Evolutionary conservation across 768 basidiomycete species (phyloP), one percentile per base, ranked within the genome.

Genomic region (Phanerochaete sordida): DNA sequence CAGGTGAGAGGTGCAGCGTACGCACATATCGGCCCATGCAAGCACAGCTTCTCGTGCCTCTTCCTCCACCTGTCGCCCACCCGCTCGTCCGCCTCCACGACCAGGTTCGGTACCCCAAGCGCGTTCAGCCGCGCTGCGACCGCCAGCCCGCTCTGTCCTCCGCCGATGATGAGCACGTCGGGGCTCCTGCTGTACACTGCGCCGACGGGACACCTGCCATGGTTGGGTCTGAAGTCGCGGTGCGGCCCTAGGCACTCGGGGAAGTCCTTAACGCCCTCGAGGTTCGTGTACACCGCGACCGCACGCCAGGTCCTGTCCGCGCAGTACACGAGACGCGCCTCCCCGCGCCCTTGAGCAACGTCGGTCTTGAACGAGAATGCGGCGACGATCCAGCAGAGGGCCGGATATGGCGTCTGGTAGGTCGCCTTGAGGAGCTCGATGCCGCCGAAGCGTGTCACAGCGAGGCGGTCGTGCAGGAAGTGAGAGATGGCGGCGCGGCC

Each of bases 11-110:
- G 16, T 33, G 19, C 3, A 31, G 3, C 19, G 9, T 15, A 78
- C 85, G 75, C 66, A 85, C 86, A 87, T 57, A 87, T 83, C 21
- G 84, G 81, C 68, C 86, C 84, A 65, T 90, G 87, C 27, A 90
- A 71, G 50, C 84, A 86, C 39, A 89, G 71, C 8, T 84, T 79
- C 58, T 87, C 81, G 67, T 91, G 90, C 33, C 90, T 76, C 39
- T 79, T 75, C 60, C 87, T 75, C 88, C 87, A 89, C 53, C 80
- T 82, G 66, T 88, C 81, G 0, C 88, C 87, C 26, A 89, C 78
- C 21, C 81, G 73, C 8, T 67, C 60, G 52, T 85, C 79, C 70
- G 79, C 84, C 68, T 93, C 91, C 49, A 92, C 75, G 15, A 91
- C 72, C 4, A 89, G 73, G 11, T 76, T 72, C 15, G 74, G 66